Evolutionary conservation across 2,329 filamentous ascomycete genomes (phyloP), one percentile per base, ranked within the genome.

Genomic region (Sporothrix pseudoabietina): DNA sequence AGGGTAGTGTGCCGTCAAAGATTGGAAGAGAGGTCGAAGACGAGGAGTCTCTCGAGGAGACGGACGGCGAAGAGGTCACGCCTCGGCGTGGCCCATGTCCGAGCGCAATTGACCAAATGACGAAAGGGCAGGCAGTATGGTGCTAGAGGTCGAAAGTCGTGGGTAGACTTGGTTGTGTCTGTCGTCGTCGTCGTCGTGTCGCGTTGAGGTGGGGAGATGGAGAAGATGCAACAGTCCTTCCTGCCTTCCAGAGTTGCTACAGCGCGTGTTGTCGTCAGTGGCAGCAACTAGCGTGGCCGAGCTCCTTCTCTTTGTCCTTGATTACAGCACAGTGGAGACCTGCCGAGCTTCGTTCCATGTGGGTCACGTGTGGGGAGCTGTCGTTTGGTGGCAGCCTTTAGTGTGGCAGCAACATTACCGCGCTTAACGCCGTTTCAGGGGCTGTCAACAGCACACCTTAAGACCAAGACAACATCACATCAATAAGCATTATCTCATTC

Each of bases 51-150:
- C 39, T 9, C 41, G 39, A 30, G 10, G 39, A 26, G 39, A 19
- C 22, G 12, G 22, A 22, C 32, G 32, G 9, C 32, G n/a, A 2
- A 2, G 39, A 66, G n/a, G 61, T 26, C 39, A 66, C 61, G 61
- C 61, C 61, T 10, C 14, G 30, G 55, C 61, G 61, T 47, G 61
- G 61, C 61, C 61, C 61, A 66, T 66, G n/a, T 30, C 61, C 61
- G 61, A 26, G 35, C 30, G 39, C 61, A 66, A 66, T 66, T 47
- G 55, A 19, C 35, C 61, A 66, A 66, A 47, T 47, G 55, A 19
- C 35, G 44, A 14, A 49, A 0, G 44, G 44, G 6, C 44, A 3
- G 30, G 7, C 30, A 39, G 10, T 7, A 12, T 16, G 10, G 22
- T 30, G 52, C n/a, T 54, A 10, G 22, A 55, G 44, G 1, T 49